Evolutionary conservation across 768 basidiomycete species (phyloP).

Genomic region (Boletus patriciae): DNA sequence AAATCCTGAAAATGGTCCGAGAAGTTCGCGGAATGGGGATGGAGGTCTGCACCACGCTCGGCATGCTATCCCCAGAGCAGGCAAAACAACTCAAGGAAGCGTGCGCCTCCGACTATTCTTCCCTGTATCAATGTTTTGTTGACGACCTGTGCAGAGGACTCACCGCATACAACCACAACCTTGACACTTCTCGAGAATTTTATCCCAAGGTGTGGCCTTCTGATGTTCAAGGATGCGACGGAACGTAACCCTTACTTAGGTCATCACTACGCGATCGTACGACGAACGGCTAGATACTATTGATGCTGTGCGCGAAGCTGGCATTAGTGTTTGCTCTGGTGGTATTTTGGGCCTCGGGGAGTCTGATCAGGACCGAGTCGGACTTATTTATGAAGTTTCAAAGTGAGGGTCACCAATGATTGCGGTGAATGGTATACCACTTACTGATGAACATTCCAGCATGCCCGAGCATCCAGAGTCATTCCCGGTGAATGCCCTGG

Average conservation of each 20-base stretch:
- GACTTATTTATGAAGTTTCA: slow-evolving; percentile 90
- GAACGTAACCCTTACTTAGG: slow-evolving; percentile 45
- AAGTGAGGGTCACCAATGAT: slow-evolving; percentile 61
- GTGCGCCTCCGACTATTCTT: slow-evolving; percentile 43
- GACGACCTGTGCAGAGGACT: slow-evolving; percentile 57
- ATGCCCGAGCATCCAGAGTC: slow-evolving; percentile 98
- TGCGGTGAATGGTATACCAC: background rate
- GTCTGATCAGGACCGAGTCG: slow-evolving; percentile 84
- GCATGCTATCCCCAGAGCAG: slow-evolving; percentile 95
- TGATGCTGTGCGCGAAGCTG: slow-evolving; percentile 85
- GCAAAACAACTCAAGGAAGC: slow-evolving; percentile 91
- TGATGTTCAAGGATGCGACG: background rate
- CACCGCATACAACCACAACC: slow-evolving; percentile 98
- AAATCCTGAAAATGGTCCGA: slow-evolving; percentile 88
- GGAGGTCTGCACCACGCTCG: slow-evolving; percentile 99
- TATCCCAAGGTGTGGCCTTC: slow-evolving; percentile 74
- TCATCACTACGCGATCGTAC: slow-evolving; percentile 92
- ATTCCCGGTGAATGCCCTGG: slow-evolving; percentile 97
- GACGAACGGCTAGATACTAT: slow-evolving; percentile 93
- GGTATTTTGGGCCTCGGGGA: slow-evolving; percentile 96
- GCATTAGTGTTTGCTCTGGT: slow-evolving; percentile 96
- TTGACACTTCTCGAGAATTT: slow-evolving; percentile 96
- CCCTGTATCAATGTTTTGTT: background rate
- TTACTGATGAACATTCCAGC: slow-evolving; percentile 39
- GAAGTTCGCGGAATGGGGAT: slow-evolving; percentile 93